Percentiles rank a stretch among this genome's conserved stretches.
Conservation (phyloP, 306 rosid species). For the Quercus ilex region DNA sequence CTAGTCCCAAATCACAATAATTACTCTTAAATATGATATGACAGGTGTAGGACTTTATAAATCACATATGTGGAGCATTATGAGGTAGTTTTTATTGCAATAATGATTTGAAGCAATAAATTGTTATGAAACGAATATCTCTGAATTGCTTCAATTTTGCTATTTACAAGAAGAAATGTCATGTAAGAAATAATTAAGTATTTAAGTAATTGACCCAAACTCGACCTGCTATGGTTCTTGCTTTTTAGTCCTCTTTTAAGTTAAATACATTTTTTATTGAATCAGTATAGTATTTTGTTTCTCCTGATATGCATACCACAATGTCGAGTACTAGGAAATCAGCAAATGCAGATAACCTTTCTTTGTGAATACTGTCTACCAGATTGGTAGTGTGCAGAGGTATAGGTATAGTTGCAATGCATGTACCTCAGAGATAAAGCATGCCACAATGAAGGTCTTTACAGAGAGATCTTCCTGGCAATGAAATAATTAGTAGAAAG, state of each 20-base stretch:
- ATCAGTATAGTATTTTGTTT: background rate
- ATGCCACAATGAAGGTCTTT: background rate
- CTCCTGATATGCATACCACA: background rate
- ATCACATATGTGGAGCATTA: background rate
- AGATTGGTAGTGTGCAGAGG: background rate
- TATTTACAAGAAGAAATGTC: too few relatives aligned
- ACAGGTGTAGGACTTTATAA: background rate
- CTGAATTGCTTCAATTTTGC: too few relatives aligned
- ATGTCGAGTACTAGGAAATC: background rate
- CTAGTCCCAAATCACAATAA: too few relatives aligned
- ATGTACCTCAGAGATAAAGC: background rate
- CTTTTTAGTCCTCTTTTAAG: background rate
- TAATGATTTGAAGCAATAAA: too few relatives aligned
- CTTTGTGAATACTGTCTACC: background rate
- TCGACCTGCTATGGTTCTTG: background rate
- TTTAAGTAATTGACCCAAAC: background rate
- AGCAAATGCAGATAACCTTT: background rate
- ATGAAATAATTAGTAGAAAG: background rate
- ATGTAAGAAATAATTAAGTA: too few relatives aligned
- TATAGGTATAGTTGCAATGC: background rate
- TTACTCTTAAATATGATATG: background rate
- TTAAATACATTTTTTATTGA: background rate
- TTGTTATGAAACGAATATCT: too few relatives aligned
- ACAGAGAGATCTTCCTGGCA: background rate
- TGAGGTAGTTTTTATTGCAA: background rate